Conservation (phyloP, 2,329 filamentous ascomycete species). For the Exophiala sp. region DNA sequence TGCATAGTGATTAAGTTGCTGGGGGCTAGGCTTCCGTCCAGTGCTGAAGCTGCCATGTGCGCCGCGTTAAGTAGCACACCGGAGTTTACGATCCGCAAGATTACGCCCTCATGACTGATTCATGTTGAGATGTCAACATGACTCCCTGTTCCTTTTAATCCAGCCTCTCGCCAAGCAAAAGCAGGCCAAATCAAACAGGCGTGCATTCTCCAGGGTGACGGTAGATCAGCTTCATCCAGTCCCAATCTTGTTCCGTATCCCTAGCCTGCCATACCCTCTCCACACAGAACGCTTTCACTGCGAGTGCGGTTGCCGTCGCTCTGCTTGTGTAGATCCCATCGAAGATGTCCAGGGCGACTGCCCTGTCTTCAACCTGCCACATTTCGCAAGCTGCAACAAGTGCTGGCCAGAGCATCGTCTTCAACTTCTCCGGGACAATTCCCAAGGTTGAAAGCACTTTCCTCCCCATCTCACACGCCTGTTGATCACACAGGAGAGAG, state of each 20-base stretch:
- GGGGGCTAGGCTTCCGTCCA: too few relatives aligned
- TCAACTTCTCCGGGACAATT: background rate
- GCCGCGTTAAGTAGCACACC: too few relatives aligned
- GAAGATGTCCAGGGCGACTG: background rate
- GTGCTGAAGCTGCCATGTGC: too few relatives aligned
- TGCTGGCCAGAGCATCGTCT: background rate
- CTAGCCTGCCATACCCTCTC: constrained; percentile 1
- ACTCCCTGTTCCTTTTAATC: too few relatives aligned
- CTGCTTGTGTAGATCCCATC: background rate
- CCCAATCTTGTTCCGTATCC: background rate
- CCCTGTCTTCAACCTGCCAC: background rate
- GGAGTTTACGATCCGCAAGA: too few relatives aligned
- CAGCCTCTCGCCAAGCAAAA: too few relatives aligned
- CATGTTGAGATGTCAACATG: too few relatives aligned
- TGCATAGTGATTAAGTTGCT: too few relatives aligned
- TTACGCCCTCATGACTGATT: too few relatives aligned
- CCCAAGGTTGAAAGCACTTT: background rate
- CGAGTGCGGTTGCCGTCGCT: background rate
- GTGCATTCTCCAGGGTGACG: background rate
- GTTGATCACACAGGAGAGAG: background rate
- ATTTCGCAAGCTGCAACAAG: background rate
- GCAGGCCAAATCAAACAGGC: background rate
- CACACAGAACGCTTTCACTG: background rate
- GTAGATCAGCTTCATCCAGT: background rate
- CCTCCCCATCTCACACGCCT: background rate